These are phyloP conservation scores for Phycomyces nitens DNA, from an alignment of 192 early-diverging fungal species.

Conservation along the genomic window DNA sequence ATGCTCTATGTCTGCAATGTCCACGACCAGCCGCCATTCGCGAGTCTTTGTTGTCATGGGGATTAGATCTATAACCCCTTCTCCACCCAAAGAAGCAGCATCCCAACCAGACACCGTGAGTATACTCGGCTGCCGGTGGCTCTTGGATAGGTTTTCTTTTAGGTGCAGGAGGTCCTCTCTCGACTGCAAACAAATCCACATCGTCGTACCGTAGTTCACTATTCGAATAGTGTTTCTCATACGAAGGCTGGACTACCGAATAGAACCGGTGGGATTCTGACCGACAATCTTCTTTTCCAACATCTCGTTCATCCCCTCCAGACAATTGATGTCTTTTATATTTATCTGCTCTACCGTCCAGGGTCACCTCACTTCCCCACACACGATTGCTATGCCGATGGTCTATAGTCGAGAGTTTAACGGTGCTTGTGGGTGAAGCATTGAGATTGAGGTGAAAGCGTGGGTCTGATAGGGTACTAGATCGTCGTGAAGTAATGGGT, in stretches of 20 bases:
- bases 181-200: neutral
- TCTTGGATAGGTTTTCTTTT: neutral
- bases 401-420: neutral
- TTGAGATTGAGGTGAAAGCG: neutral
- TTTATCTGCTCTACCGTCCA: neutral
- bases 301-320: neutral
- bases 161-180: neutral
- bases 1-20: slow-evolving; percentile 2
- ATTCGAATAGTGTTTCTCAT: neutral
- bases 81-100: slow-evolving; percentile 14
- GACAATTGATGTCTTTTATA: neutral
- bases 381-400: neutral
- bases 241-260: neutral
- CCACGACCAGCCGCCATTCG: neutral
- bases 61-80: neutral
- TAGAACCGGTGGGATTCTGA: neutral
- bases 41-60: neutral
- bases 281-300: neutral
- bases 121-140: neutral
- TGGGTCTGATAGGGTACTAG: neutral
- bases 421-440: neutral
- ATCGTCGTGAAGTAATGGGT: neutral
- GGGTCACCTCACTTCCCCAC: neutral
- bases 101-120: neutral
- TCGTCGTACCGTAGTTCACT: slow-evolving; percentile 6